Evolutionary conservation across 768 basidiomycete species (phyloP), one percentile per base, ranked within the genome.

Genomic region (Peribolospora kevripleyi): DNA sequence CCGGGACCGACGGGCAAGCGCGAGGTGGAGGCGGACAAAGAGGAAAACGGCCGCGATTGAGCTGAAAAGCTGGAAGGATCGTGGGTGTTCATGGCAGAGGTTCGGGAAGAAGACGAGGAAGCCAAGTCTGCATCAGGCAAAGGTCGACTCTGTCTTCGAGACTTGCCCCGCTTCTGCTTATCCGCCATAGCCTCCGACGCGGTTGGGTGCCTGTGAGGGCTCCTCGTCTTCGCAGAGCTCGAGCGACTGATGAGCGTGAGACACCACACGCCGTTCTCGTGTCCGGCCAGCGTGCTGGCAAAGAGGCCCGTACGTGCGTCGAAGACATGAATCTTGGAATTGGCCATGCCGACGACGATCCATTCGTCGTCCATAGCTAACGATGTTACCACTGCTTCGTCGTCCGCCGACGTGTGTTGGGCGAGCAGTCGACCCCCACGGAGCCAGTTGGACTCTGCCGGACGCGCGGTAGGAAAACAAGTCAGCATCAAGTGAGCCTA

Each of bases 261-360:
- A 10, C 82, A 81, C 90, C 90, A 95, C 1, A 93, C 88, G n/a
- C 90, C 90, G 25, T 74, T 69, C 11, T 81, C 79, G 66, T 93
- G 90, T 0, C 90, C 90, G 7, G 76, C 71, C 2, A 97, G 75
- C 0, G 83, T 84, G 52, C 81, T 74, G 46, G 75, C 74, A 51
- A 83, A 75, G 2, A 80, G 75, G 0, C 90, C 90, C 0, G 81
- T 82, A 46, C 68, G 70, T 1, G 83, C 79, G 58, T 80, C 80
- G 69, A 86, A 95, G 7, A 95, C 72, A 62, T 86, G 82, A 49
- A 95, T 81, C 58, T 79, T 78, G 59, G 75, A 74, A 65, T 82
- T 90, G 7, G 84, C 82, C 60, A 93, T 80, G 1, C 85, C 88
- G 14, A 88, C 80, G 48, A 91, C 80, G 63, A 95, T 77, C 75